Evolutionary conservation across 2,329 filamentous ascomycete genomes (phyloP), one percentile per base, ranked within the genome.

Genomic region (Paecilomyces formosus): DNA sequence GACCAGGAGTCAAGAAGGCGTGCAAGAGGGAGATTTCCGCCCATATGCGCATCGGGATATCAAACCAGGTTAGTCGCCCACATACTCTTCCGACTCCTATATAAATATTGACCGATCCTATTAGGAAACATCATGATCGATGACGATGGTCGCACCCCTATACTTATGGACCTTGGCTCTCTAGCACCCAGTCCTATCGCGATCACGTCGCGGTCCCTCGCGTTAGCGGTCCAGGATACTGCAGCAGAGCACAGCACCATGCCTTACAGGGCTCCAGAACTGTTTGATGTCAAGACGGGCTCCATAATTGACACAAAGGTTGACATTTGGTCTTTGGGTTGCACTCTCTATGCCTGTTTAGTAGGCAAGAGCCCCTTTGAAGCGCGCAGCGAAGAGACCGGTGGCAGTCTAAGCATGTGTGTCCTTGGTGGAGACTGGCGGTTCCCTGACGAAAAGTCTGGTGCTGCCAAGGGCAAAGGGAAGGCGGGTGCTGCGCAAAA

Each of bases 301-400:
- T 87, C 88, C 54, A 85, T 91, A 55, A 88, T 99, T 69, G 94
- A 97, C 75, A 96, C 92, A 12, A 97, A 97, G 72, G 91, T 96
- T 49, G 94, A 99, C 74, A 96, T 99, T 64, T 99, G 94, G 94
- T 96, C 90, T 15, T 79, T 99, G 22, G 94, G 94, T 55, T 97
- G 94, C 79, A 97, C 94, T n/a, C 81, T 99, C 52, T 99, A 96
- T 76, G 94, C 94, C 39, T 97, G 94, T 70, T 82, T 99, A 9
- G 91, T 97, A 28, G 94, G 94, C 64, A 97, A 99, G 76, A 95
- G 90, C 13, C 94, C 94, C 1, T 99, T 99, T 68, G 94, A 99
- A 79, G 90, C 92, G 72, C 88, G 94, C 61, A 93, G 88, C 64
- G 94, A 99, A 73, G 93, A 99, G 79, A 97, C 94, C 0, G 94